Percentiles rank a stretch among this genome's conserved stretches.
Evolutionary conservation across 1,284 basidiomycete species (phyloP).

Genomic region (Leccinum angustisporum): DNA sequence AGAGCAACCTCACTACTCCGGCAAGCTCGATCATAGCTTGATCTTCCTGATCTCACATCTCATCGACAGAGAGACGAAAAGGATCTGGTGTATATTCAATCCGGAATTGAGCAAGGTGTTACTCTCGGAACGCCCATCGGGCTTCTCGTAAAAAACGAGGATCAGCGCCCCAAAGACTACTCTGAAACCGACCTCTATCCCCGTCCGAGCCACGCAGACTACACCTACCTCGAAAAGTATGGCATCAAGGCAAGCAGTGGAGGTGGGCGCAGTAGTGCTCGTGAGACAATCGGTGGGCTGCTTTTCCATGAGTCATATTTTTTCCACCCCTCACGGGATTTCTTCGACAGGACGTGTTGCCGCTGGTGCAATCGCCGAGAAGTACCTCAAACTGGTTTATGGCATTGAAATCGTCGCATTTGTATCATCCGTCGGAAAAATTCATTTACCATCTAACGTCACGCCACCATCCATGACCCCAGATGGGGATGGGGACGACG

Average conservation of each 20-base stretch:
- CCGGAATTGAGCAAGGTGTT: constrained; percentile 90
- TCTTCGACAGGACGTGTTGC: constrained; percentile 79
- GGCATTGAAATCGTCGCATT: constrained; percentile 97
- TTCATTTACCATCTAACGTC: constrained; percentile 68
- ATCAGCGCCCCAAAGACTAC: constrained; percentile 98
- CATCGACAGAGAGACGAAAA: constrained; percentile 88
- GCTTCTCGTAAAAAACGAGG: constrained; percentile 95
- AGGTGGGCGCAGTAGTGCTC: constrained; percentile 90
- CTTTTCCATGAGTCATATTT: background rate
- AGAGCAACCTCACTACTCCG: constrained; percentile 95
- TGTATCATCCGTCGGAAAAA: constrained; percentile 93
- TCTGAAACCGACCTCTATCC: constrained; percentile 98
- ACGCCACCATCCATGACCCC: constrained; percentile 42
- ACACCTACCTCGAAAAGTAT: constrained; percentile 98
- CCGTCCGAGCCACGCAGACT: constrained; percentile 96
- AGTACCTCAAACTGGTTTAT: constrained; percentile 86
- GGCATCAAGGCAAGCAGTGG: constrained; percentile 96
- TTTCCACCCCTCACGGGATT: constrained; percentile 9
- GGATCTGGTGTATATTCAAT: constrained; percentile 93
- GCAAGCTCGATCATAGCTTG: constrained; percentile 46
- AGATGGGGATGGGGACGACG: constrained; percentile 56
- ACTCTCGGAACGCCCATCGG: constrained; percentile 98
- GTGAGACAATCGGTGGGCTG: constrained; percentile 88
- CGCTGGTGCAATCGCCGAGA: constrained; percentile 97
- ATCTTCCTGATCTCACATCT: constrained; percentile 6